Evolutionary conservation across 345 rosid genomes (phyloP).

Genomic region (Eutrema heterophyllum): DNA sequence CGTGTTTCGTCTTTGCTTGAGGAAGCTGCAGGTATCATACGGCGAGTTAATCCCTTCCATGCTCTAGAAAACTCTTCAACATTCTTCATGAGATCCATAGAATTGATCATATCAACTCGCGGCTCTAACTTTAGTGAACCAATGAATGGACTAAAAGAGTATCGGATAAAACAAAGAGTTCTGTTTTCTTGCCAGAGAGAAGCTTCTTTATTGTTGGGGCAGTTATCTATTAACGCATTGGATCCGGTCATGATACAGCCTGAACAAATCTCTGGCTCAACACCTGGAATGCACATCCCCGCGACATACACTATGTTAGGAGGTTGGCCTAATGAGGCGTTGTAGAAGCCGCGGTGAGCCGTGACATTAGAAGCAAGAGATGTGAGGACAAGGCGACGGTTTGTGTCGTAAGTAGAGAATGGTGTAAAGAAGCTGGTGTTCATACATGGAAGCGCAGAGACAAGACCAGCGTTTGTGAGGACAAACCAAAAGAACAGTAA

Average conservation of each 20-base stretch:
- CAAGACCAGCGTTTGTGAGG: neutral
- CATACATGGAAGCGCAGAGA: neutral
- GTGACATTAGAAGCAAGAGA: neutral
- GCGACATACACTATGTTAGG: constrained; percentile 18
- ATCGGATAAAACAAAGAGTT: constrained; percentile 27
- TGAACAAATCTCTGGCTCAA: neutral
- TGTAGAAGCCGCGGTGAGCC: neutral
- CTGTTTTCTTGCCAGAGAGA: neutral
- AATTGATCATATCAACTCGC: no score
- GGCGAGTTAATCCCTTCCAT: neutral
- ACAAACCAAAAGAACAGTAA: neutral
- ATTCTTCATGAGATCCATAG: neutral
- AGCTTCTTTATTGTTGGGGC: constrained; percentile 22
- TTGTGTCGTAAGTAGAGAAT: neutral
- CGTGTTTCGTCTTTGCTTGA: neutral
- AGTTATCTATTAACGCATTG: neutral
- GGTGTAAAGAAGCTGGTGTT: neutral
- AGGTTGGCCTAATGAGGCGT: neutral
- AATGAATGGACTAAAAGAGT: constrained; percentile 4
- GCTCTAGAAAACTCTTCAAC: constrained; percentile 8
- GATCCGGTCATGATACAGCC: constrained; percentile 18
- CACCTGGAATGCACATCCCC: constrained; percentile 15
- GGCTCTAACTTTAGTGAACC: neutral
- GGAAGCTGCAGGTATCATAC: neutral
- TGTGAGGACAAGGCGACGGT: neutral